Base-by-base conservation (phyloP, 1,139 yeast genomes). In the Pichia sp. region DNA sequence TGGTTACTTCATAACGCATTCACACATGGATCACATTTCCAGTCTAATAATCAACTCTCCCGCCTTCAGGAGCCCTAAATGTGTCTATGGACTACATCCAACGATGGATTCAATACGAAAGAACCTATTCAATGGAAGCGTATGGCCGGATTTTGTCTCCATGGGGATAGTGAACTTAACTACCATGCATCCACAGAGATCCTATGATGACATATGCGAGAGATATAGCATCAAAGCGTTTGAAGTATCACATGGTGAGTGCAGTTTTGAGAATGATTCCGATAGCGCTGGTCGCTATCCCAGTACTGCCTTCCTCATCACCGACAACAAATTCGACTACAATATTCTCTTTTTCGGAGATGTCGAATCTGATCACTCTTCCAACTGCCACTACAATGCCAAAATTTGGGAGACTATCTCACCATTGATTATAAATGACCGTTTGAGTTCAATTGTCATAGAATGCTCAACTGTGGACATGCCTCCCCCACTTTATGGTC, bases 1-100 rank as follows among this genome's bases (percentile, higher is more conserved):
- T 3, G 38, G 68, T 22, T 74, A 73, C 42, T 67, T 83, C 34
- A 68, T 87, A 26, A 75, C 96, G 2, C 96, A 87, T 58, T 76
- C 93, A 1, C 96, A 87, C 57, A 55, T 86, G 37, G 96, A 87
- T 56, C 96, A 87, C 55, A 67, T 85, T 15, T 59, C 72, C 5
- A 85, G 82, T 1, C 54, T 86, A 35, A 74, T 80, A 2, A 60
- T 86, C 35, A 86, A 86, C 52, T 74, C 88, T 6, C 85, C 94
- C 0, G 67, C 73, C 8, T 72, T 75, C 39, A 24, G 33, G 4
- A 26, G 22, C 12, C 32, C 37, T 3, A 51, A 44, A 27, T 16
- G 21, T 1, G 57, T 86, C 2, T 72, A 66, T 44, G 94, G 85
- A 0, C 59, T 77, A 6, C 47, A 55, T 1, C 58, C 63, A 21